Evolutionary conservation across 73 alveolate species (phyloP).

Genomic region (Tetrahymena elliotti): DNA sequence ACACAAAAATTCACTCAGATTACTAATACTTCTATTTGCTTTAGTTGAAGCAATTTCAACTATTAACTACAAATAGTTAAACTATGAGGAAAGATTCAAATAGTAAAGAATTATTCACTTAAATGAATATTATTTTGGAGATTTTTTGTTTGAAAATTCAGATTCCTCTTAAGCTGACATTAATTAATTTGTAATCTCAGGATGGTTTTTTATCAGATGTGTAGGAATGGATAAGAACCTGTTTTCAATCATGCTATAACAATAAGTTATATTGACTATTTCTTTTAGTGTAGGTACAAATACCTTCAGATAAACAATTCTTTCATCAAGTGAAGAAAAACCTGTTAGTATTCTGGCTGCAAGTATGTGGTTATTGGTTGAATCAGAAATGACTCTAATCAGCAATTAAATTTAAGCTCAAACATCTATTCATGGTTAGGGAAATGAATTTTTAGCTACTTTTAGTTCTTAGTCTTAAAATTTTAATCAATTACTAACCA

Average conservation of each 20-base stretch:
- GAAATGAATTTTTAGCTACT: not conserved
- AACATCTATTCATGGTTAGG: not conserved
- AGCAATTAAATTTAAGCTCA: not conserved
- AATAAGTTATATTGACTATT: not conserved
- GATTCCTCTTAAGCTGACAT: not conserved
- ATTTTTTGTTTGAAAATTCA: not conserved
- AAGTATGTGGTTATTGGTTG: not conserved
- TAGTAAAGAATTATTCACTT: not conserved
- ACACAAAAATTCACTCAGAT: too few relatives aligned
- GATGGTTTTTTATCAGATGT: not conserved
- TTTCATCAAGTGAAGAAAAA: not conserved
- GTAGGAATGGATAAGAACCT: not conserved
- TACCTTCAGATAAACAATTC: not conserved
- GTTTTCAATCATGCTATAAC: not conserved
- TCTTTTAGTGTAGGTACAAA: not conserved
- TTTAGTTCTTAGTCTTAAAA: not conserved
- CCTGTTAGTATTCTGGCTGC: not conserved
- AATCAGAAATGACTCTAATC: not conserved
- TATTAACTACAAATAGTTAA: not conserved
- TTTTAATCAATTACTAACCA: not conserved
- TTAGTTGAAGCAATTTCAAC: not conserved
- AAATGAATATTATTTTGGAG: not conserved
- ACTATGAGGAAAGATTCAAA: not conserved
- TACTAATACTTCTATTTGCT: too few relatives aligned
- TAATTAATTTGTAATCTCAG: not conserved